Evolutionary conservation across 331 rosid species (phyloP), one percentile per base, ranked within the genome.

Genomic region (Spiraea crenata): DNA sequence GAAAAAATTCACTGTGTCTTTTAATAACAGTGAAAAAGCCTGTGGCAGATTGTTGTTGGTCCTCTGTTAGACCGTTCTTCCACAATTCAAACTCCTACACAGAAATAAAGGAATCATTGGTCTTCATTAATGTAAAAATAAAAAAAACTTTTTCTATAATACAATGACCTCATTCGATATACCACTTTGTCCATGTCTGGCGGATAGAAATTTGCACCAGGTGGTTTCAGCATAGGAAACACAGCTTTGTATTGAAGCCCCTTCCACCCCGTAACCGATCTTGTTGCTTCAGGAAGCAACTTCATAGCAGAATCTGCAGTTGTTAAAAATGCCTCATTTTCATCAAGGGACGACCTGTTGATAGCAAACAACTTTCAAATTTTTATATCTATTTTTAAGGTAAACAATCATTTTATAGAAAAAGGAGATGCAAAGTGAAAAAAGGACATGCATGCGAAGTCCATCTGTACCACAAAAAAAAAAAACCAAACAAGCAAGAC

Each of bases 111-210:
- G 31, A 25, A 19, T 67, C 15, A 60, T 37, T 39, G 67, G 69
- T 71, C 64, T 47, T 45, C 59, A 74, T 54, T 64, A 50, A 64
- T 65, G 57, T 54, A 69, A 80, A 25, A 25, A 25, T n/a, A 25
- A 25, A 25, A 25, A 67, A 49, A 10, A 49, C 63, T 62, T 35
- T 40, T 67, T 19, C 15, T 64, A 60, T 46, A 63, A 79, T 25
- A 63, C 60, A 63, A 69, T 55, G 3, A 52, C 19, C 56, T 73
- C 37, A 54, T 17, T 19, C 56, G 7, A 38, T 45, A 42, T 91
- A 93, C 99, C 97, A 2, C 76, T 86, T 87, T 93, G 79, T 93
- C 92, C 97, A 93, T 87, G 80, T 93, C 99, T 5, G 96, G 87
- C 35, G 99, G 99, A 72, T 93, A 93, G 83, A 93, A 93, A 81